phyloP scores from a whole-genome alignment of 2,329 filamentous ascomycete genomes.

The Venturia pyrina region DNA sequence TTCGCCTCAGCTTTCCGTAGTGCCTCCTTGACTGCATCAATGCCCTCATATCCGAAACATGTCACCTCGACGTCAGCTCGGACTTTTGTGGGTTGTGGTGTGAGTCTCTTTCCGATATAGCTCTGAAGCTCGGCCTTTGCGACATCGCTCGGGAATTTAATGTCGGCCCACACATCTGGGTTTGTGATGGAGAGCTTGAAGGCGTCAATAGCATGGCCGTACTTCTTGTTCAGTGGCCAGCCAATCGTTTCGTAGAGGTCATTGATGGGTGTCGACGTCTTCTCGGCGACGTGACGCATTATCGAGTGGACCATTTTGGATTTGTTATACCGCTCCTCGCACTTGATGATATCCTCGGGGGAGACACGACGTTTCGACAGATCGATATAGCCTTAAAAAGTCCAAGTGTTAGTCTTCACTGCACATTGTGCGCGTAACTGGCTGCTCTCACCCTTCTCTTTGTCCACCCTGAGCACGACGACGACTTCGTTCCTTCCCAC shows the following conservation, averaged over 20 bases:
- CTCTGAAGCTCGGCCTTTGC: conserved; percentile 83
- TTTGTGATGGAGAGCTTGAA: conserved; percentile 99
- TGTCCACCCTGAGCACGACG: conserved; percentile 95
- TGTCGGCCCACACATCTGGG: conserved; percentile 90
- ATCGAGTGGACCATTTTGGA: conserved; percentile 99
- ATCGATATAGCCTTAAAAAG: conserved; percentile 76
- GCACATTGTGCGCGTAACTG: background rate
- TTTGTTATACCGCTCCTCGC: conserved; percentile 99
- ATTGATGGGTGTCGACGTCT: conserved; percentile 91
- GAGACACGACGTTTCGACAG: conserved; percentile 96
- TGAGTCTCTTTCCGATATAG: conserved; percentile 95
- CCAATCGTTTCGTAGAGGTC: conserved; percentile 86
- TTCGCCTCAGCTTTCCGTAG: conserved; percentile 83
- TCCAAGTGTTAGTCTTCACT: background rate
- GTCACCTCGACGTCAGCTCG: conserved; percentile 95
- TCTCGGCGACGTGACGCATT: conserved; percentile 97
- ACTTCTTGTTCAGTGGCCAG: conserved; percentile 97
- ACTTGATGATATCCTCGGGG: conserved; percentile 94
- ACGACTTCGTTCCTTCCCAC: conserved; percentile 98
- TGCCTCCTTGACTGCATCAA: conserved; percentile 93
- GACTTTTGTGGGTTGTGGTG: conserved; percentile 97
- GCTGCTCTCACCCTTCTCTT: conserved; percentile 70
- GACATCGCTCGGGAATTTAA: conserved; percentile 74
- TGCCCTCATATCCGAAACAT: conserved; percentile 60
- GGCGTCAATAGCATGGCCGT: conserved; percentile 89